phyloP scores from a whole-genome alignment of 192 early-diverging fungal genomes.

The Coemansia sp. region DNA sequence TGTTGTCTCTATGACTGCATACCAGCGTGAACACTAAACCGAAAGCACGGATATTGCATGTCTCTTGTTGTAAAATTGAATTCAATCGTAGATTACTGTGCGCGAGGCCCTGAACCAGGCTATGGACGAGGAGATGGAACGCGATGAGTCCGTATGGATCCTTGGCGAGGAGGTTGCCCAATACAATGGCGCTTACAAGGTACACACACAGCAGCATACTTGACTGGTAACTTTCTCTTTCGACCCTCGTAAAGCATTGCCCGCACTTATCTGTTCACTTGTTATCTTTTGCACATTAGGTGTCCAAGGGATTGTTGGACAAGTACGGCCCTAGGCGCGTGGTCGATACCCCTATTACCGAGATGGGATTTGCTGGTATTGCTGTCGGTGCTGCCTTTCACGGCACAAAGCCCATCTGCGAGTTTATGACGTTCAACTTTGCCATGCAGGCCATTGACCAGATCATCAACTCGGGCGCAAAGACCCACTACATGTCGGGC shows the following conservation, averaged over 20 bases:
- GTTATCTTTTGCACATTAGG: slow-evolving; percentile 59
- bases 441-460: slow-evolving; percentile 99
- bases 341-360: slow-evolving; percentile 98
- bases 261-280: neutral
- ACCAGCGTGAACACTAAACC: neutral
- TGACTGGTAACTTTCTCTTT: neutral
- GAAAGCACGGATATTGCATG: neutral
- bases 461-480: slow-evolving; percentile 98
- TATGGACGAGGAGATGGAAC: slow-evolving; percentile 95
- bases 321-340: slow-evolving; percentile 97
- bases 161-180: slow-evolving; percentile 98
- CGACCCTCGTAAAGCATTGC: neutral
- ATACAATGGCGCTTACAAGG: slow-evolving; percentile 99
- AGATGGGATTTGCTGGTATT: slow-evolving; percentile 96
- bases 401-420: slow-evolving; percentile 96
- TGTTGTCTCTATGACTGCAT: neutral
- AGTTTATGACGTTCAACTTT: slow-evolving; percentile 99
- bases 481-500: slow-evolving; percentile 98
- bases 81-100: slow-evolving; percentile 80
- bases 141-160: slow-evolving; percentile 89
- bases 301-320: slow-evolving; percentile 94
- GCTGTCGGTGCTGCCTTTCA: slow-evolving; percentile 93
- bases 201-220: slow-evolving; percentile 31
- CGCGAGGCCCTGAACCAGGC: slow-evolving; percentile 97
- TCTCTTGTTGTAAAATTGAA: neutral